A percentile compares a stretch with the other conserved stretches of the same genome.
Evolutionary conservation across 2,329 filamentous ascomycete species (phyloP).

Genomic region (Hypoxylon sp.): DNA sequence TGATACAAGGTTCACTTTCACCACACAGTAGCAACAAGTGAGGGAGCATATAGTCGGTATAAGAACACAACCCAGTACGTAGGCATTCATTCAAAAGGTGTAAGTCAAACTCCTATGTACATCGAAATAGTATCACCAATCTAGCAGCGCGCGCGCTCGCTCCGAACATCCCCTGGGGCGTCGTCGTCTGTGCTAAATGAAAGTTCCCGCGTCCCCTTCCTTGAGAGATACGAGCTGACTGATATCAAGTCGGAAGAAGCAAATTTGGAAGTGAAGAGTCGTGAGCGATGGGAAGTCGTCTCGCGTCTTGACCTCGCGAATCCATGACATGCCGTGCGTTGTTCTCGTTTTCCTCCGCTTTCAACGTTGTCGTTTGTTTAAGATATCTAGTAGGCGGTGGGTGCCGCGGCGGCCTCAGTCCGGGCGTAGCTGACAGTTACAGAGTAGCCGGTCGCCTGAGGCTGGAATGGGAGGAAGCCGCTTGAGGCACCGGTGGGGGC

Average conservation of each 20-base stretch:
- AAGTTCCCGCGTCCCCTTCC: slow-evolving; percentile 13
- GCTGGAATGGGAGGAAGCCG: slow-evolving; percentile 19
- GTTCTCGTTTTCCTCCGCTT: slow-evolving; percentile 6
- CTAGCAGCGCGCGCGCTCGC: background rate
- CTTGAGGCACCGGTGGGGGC: slow-evolving; percentile 24
- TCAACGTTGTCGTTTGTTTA: background rate
- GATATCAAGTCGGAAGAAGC: slow-evolving; percentile 18
- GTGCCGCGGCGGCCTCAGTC: background rate
- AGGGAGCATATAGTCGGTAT: background rate
- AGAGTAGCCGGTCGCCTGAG: slow-evolving; percentile 5
- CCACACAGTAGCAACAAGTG: background rate
- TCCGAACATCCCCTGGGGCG: slow-evolving; percentile 8
- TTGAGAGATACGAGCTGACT: slow-evolving; percentile 11
- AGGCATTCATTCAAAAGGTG: slow-evolving; percentile 13
- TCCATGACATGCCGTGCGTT: slow-evolving; percentile 6
- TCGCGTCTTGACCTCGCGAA: slow-evolving; percentile 21
- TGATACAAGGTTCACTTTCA: background rate
- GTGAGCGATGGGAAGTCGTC: slow-evolving; percentile 11
- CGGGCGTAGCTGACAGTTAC: slow-evolving; percentile 1
- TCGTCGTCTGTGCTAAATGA: background rate
- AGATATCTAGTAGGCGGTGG: background rate
- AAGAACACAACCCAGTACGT: slow-evolving; percentile 16
- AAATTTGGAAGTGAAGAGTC: slow-evolving; percentile 19
- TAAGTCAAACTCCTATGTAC: slow-evolving; percentile 25
- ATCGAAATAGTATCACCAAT: slow-evolving; percentile 20